Evolutionary conservation across 169 alveolate species (phyloP).

Genomic region (Cyclospora cayetanensis): DNA sequence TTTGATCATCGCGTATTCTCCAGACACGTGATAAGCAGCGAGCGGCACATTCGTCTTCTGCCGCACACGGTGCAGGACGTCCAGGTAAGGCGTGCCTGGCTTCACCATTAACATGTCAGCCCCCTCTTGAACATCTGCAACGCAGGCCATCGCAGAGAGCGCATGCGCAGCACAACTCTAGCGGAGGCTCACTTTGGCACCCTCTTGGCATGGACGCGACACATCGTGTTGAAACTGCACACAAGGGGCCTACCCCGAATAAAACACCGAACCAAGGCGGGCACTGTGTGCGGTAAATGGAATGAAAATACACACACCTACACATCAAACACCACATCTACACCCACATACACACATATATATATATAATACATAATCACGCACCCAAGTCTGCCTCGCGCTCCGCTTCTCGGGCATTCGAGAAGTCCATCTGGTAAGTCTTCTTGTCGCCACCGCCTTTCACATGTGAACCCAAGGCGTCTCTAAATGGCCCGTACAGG

Average conservation of each 20-base stretch:
- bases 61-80: slow-evolving; percentile 77
- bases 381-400: slow-evolving; percentile 70
- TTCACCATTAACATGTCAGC: slow-evolving; percentile 86
- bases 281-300: neutral
- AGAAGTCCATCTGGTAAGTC: slow-evolving; percentile 82
- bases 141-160: neutral
- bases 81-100: slow-evolving; percentile 85
- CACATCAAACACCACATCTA: neutral
- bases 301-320: neutral
- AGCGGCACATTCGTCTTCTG: slow-evolving; percentile 76
- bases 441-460: slow-evolving; percentile 82
- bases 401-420: slow-evolving; percentile 70
- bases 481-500: slow-evolving; percentile 89
- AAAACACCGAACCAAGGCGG: neutral
- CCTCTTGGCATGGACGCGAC: no score
- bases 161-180: neutral
- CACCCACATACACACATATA: neutral
- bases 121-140: slow-evolving; percentile 84
- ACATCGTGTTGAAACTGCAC: neutral
- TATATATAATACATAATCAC: neutral
- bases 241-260: no score
- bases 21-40: slow-evolving; percentile 84
- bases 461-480: slow-evolving; percentile 83
- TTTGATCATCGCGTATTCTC: slow-evolving; percentile 86
- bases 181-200: no score